Evolutionary conservation across 1,284 basidiomycete species (phyloP).

Genomic region (Leccinum griseonigrum): DNA sequence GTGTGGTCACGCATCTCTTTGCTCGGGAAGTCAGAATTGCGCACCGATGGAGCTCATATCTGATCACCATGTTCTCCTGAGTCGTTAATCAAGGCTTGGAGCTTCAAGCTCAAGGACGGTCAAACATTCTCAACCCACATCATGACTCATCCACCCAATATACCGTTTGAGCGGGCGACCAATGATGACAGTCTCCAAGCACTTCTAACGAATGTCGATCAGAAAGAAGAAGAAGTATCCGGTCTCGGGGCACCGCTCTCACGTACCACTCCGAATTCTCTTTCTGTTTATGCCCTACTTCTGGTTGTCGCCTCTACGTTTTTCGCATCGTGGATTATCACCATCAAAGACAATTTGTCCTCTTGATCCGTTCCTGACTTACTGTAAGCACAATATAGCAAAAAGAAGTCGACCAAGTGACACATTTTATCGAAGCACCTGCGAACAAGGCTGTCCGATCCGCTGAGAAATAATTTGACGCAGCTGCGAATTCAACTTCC

Average conservation of each 20-base stretch:
- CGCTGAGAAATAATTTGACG: slow-evolving; percentile 2
- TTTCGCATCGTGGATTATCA: not conserved
- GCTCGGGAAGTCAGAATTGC: not conserved
- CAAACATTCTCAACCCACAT: too few relatives aligned
- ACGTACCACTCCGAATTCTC: not conserved
- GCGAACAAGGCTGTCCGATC: not conserved
- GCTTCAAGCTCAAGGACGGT: too few relatives aligned
- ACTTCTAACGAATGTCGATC: too few relatives aligned
- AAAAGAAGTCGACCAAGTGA: not conserved
- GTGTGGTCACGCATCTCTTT: not conserved
- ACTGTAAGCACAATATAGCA: not conserved
- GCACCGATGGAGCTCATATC: not conserved
- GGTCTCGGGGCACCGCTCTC: not conserved
- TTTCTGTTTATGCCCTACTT: not conserved
- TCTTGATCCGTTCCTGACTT: not conserved
- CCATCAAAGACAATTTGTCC: not conserved
- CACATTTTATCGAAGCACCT: not conserved
- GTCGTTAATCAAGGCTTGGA: not conserved
- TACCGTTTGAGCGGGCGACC: too few relatives aligned
- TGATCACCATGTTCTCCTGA: not conserved
- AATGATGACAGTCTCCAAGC: too few relatives aligned
- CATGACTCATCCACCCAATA: too few relatives aligned
- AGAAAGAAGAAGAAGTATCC: too few relatives aligned
- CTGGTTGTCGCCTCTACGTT: not conserved
- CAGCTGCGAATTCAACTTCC: not conserved